Percentiles rank a stretch among this genome's conserved stretches.
These are phyloP conservation scores for Pichia scutulata DNA, from an alignment of 805 yeast species.

Conservation along the genomic window DNA sequence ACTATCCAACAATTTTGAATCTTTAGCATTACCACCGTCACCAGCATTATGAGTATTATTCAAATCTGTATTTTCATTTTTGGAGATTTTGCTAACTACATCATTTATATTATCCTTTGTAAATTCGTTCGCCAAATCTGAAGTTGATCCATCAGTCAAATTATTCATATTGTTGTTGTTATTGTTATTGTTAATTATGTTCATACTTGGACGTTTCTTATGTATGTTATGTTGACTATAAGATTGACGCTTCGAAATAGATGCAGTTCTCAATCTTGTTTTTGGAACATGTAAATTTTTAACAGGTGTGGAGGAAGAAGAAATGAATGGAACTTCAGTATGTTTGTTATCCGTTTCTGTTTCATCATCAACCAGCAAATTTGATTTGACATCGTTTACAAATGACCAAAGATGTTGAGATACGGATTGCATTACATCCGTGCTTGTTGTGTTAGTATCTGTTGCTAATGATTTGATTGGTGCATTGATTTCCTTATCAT, in stretches of 20 bases:
- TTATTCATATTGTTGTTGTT: neutral
- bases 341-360: neutral
- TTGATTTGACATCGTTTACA: slow-evolving; percentile 40
- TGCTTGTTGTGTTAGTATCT: slow-evolving; percentile 11
- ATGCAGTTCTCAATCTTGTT: slow-evolving; percentile 20
- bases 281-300: neutral
- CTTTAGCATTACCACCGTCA: neutral
- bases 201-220: slow-evolving; percentile 10
- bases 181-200: neutral
- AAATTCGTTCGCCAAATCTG: neutral
- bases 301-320: neutral
- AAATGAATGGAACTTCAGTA: neutral
- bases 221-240: slow-evolving; percentile 20
- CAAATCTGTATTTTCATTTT: neutral
- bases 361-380: slow-evolving; percentile 19
- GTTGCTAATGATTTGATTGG: slow-evolving; percentile 20
- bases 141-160: neutral
- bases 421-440: slow-evolving; percentile 31
- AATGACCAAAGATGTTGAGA: slow-evolving; percentile 42
- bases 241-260: slow-evolving; percentile 23
- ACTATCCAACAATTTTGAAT: neutral
- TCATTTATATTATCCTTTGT: neutral
- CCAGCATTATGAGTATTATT: neutral
- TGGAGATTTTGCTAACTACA: slow-evolving; percentile 4
- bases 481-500: slow-evolving; percentile 18